Percentiles rank a stretch among this genome's conserved stretches.
Conservation (phyloP, 139 green algal species). For the Eudorina sp. region DNA sequence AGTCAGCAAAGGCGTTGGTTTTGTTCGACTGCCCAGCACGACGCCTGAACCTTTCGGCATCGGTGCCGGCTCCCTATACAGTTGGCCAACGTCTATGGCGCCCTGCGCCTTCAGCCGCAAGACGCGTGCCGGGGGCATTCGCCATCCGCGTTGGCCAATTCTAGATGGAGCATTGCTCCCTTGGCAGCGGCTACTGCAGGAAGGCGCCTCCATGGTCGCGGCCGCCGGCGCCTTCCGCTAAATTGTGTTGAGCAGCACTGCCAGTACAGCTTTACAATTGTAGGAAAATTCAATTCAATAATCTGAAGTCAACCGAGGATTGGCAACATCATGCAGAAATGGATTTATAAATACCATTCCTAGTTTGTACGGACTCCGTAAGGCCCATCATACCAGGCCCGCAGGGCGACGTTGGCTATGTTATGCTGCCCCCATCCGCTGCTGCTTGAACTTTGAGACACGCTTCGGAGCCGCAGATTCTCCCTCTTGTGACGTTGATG, state of each 20-base stretch:
- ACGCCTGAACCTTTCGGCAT: constrained; percentile 28
- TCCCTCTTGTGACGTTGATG: no score
- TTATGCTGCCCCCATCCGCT: constrained; percentile 43
- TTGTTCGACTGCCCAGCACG: constrained; percentile 54
- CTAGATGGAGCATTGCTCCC: neutral
- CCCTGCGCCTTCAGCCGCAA: constrained; percentile 14
- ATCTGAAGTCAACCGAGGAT: no score
- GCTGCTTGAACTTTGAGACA: constrained; percentile 57
- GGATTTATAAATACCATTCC: no score
- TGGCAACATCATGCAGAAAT: no score
- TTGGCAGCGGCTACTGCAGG: constrained; percentile 39
- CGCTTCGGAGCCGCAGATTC: neutral
- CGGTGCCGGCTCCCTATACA: neutral
- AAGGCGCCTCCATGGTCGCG: constrained; percentile 23
- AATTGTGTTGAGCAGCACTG: no score
- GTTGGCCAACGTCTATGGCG: neutral
- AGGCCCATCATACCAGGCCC: no score
- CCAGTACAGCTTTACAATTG: no score
- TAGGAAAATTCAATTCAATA: no score
- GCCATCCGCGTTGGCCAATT: neutral
- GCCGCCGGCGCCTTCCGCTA: no score
- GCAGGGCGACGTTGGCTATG: no score
- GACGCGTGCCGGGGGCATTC: neutral
- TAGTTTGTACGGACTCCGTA: no score
- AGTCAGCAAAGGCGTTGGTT: constrained; percentile 58